Evolutionary conservation across 306 rosid species (phyloP).

Genomic region (Inga leiocalycina): DNA sequence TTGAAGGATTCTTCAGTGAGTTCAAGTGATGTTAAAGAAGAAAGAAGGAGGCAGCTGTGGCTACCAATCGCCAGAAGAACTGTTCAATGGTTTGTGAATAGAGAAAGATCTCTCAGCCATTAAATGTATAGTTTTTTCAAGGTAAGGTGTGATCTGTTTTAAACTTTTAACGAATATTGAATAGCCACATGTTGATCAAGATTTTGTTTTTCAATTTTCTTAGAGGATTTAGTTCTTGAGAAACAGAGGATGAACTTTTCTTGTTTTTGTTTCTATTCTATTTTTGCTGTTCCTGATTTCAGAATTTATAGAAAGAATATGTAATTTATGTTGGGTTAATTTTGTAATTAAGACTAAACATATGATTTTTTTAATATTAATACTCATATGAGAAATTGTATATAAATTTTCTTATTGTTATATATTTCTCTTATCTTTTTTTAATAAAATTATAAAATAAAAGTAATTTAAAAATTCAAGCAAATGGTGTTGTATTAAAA

Average conservation of each 20-base stretch:
- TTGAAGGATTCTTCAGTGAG: conserved; percentile 44
- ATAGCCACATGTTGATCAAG: not conserved
- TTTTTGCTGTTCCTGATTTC: not conserved
- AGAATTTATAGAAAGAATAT: not conserved
- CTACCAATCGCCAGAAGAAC: conserved; percentile 88
- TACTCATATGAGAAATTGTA: not conserved
- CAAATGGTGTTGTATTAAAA: not conserved
- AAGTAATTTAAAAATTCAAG: not conserved
- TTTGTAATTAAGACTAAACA: not conserved
- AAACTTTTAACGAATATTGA: not conserved
- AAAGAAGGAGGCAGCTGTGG: conserved; percentile 77
- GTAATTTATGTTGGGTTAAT: not conserved
- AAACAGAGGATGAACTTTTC: conserved; percentile 6
- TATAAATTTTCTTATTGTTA: not conserved
- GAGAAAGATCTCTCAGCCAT: conserved; percentile 69
- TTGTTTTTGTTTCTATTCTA: not conserved
- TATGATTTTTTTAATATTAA: not conserved
- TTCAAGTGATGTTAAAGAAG: conserved; percentile 56
- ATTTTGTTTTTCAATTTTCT: conserved; percentile 24
- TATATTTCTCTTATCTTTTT: not conserved
- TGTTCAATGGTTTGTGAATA: conserved; percentile 90
- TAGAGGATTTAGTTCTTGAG: conserved; percentile 26
- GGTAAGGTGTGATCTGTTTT: not conserved
- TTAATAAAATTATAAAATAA: not conserved
- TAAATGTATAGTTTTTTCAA: conserved; percentile 52